A percentile compares a stretch with the other conserved stretches of the same genome.
These are phyloP conservation scores for Delitschia confertaspora DNA, from an alignment of 495 filamentous ascomycete species.

Conservation along the genomic window DNA sequence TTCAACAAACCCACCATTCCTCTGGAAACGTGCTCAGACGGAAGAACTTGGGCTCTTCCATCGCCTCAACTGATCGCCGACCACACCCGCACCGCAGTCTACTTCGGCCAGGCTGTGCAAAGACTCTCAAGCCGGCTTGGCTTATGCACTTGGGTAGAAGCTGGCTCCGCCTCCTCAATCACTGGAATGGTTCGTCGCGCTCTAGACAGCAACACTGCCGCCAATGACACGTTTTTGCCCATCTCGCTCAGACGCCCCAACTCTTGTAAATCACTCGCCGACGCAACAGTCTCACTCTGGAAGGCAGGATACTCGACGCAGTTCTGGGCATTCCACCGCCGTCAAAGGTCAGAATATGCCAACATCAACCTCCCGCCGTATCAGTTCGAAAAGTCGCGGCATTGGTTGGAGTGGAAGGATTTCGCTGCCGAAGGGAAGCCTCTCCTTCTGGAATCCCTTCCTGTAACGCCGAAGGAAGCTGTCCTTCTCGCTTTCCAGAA, in stretches of 20 bases:
- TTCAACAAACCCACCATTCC: not conserved
- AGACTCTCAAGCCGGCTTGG: not conserved
- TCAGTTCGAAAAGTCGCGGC: slow-evolving; percentile 12
- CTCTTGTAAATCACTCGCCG: too few relatives aligned
- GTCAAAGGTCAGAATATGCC: slow-evolving; percentile 12
- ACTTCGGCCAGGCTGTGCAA: not conserved
- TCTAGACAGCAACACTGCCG: too few relatives aligned
- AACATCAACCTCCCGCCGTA: slow-evolving; percentile 11
- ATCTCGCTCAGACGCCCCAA: too few relatives aligned
- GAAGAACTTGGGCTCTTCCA: not conserved
- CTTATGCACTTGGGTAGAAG: slow-evolving; percentile 1
- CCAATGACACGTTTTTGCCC: too few relatives aligned
- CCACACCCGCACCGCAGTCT: not conserved
- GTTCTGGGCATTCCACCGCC: slow-evolving; percentile 19
- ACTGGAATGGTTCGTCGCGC: not conserved
- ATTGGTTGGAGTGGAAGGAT: too few relatives aligned
- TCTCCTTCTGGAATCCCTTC: too few relatives aligned
- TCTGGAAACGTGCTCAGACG: not conserved
- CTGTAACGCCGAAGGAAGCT: too few relatives aligned
- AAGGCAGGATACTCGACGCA: slow-evolving; percentile 10
- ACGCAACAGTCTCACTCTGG: slow-evolving; percentile 24
- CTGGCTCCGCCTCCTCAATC: not conserved
- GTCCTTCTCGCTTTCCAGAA: too few relatives aligned
- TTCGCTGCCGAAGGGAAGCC: too few relatives aligned
- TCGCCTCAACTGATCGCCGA: too few relatives aligned